Evolutionary conservation across 1,284 basidiomycete genomes (phyloP).

Genomic region (Cryptococcus deneoformans): DNA sequence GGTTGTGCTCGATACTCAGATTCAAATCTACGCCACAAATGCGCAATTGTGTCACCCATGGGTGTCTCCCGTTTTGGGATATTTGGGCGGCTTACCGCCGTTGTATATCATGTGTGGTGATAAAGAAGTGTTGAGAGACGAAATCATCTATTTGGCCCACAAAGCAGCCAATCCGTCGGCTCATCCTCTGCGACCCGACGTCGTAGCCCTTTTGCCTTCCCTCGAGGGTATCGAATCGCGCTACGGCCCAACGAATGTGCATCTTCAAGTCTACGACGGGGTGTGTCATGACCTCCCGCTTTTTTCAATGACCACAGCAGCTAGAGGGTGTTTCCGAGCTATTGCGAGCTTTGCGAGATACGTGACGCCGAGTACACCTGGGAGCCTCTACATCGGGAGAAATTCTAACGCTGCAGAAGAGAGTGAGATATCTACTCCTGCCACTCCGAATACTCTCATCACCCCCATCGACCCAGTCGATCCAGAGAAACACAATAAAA

Average conservation of each 20-base stretch:
- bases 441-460: neutral
- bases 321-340: slow-evolving; percentile 36
- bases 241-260: slow-evolving; percentile 74
- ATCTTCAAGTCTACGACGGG: slow-evolving; percentile 68
- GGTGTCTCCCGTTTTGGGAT: slow-evolving; percentile 76
- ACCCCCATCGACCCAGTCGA: no score
- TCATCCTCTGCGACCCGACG: slow-evolving; percentile 65
- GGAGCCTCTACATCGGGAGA: slow-evolving; percentile 18
- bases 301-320: slow-evolving; percentile 75
- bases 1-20: slow-evolving; percentile 55
- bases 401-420: neutral
- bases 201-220: slow-evolving; percentile 62
- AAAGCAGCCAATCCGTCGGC: slow-evolving; percentile 80
- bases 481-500: no score
- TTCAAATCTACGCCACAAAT: slow-evolving; percentile 89
- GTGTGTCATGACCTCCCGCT: slow-evolving; percentile 63
- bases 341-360: slow-evolving; percentile 51
- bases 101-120: slow-evolving; percentile 82
- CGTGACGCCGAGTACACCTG: slow-evolving; percentile 40
- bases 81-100: slow-evolving; percentile 88
- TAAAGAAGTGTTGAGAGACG: slow-evolving; percentile 88
- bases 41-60: slow-evolving; percentile 78
- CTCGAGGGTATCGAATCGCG: slow-evolving; percentile 63
- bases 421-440: neutral
- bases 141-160: slow-evolving; percentile 89